A percentile compares a stretch with the other conserved stretches of the same genome.
These are phyloP conservation scores for Aurifilum marmelostoma DNA, from an alignment of 2,329 filamentous ascomycete genomes.

Conservation along the genomic window DNA sequence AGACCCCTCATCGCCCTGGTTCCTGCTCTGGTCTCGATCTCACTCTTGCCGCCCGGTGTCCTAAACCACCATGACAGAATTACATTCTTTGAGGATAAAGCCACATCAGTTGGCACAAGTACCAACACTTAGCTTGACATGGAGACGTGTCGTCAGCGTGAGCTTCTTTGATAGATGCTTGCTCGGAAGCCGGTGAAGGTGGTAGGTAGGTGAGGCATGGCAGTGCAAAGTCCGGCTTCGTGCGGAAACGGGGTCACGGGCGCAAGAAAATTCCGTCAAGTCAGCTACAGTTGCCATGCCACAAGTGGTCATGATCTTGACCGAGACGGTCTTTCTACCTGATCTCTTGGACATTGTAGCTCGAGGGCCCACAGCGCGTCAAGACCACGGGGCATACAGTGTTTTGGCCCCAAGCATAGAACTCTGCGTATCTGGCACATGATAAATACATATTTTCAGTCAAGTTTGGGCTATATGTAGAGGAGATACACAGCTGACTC, in stretches of 20 bases:
- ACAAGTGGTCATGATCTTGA: not conserved
- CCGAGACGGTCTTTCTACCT: not conserved
- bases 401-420: not conserved
- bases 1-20: not conserved
- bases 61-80: no score
- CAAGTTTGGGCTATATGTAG: not conserved
- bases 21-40: not conserved
- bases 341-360: not conserved
- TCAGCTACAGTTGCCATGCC: not conserved
- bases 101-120: not conserved
- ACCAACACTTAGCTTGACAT: not conserved
- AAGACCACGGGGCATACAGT: not conserved
- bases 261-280: not conserved
- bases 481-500: not conserved
- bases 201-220: accelerated
- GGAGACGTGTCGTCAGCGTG: not conserved
- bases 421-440: not conserved
- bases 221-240: not conserved
- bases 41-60: not conserved
- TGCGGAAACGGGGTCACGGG: not conserved
- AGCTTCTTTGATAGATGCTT: not conserved
- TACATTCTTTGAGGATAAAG: not conserved
- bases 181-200: not conserved
- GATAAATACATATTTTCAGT: not conserved
- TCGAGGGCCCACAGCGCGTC: not conserved